Conservation (phyloP, 352 stramenopile genomes). For the Pythium scleroteichum region DNA sequence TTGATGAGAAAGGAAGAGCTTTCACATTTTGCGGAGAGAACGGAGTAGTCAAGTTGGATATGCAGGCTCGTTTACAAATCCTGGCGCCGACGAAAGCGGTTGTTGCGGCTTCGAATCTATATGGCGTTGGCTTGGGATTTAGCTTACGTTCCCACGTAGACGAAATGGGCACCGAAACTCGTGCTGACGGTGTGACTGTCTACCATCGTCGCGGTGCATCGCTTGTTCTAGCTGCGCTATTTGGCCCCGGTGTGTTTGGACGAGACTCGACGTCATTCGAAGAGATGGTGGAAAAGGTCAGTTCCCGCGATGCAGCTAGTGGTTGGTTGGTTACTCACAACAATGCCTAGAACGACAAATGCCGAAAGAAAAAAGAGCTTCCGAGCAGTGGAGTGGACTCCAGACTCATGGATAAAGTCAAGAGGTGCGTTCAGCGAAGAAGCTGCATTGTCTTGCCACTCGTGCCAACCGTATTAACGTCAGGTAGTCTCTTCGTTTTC, state of each 20-base stretch:
- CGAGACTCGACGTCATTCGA: conserved; percentile 59
- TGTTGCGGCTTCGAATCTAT: conserved; percentile 29
- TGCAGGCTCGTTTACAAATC: conserved; percentile 49
- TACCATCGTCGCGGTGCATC: conserved; percentile 78
- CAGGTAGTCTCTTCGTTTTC: conserved; percentile 18
- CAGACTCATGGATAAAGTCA: conserved; percentile 22
- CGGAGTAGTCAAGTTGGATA: conserved; percentile 70
- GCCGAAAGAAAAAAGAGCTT: conserved; percentile 28
- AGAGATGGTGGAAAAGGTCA: conserved; percentile 83
- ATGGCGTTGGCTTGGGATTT: conserved; percentile 80
- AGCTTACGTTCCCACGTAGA: conserved; percentile 73
- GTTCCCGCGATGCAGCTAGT: background rate
- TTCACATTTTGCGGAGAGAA: conserved; percentile 53
- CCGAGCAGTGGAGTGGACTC: background rate
- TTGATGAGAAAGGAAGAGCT: conserved; percentile 43
- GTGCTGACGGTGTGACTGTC: conserved; percentile 83
- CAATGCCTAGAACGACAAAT: conserved; percentile 27
- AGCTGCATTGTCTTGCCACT: background rate
- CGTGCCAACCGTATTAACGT: too few relatives aligned
- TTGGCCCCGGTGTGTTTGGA: conserved; percentile 63
- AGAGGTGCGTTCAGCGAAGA: conserved; percentile 21
- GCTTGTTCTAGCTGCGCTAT: conserved; percentile 71
- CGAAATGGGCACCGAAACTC: conserved; percentile 74
- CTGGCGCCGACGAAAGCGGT: conserved; percentile 10
- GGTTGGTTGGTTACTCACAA: background rate